Conservation (phyloP, 768 basidiomycete species). For the Hortiboletus flavorubellus region DNA sequence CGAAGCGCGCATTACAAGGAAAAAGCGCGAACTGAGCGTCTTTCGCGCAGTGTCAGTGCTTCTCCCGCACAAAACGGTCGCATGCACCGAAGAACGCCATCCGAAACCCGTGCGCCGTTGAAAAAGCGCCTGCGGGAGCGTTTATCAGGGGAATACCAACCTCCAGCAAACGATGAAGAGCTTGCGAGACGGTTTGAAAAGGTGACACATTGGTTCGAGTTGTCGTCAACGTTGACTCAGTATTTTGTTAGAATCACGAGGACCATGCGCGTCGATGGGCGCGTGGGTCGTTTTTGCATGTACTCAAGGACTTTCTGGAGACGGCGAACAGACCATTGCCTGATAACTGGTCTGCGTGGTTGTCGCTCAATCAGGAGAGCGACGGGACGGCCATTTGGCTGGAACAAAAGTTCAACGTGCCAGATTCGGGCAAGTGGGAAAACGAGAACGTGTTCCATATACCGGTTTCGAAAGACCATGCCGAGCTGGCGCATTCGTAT, state of each 20-base stretch:
- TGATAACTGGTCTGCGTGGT: constrained; percentile 60
- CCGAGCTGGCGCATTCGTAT: constrained; percentile 28
- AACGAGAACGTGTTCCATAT: constrained; percentile 61
- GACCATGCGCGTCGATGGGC: constrained; percentile 75
- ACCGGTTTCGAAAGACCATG: constrained; percentile 30
- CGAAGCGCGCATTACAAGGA: constrained; percentile 60
- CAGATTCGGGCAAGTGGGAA: constrained; percentile 59
- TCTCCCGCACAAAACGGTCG: constrained; percentile 23
- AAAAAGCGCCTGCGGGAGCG: constrained; percentile 35
- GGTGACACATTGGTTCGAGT: constrained; percentile 36
- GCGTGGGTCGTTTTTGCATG: constrained; percentile 59
- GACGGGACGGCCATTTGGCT: constrained; percentile 81
- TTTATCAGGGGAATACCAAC: constrained; percentile 42
- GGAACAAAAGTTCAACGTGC: constrained; percentile 71
- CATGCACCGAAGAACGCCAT: constrained; percentile 9
- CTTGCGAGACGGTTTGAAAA: constrained; percentile 64
- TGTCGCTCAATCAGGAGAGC: constrained; percentile 70
- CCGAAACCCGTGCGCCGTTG: constrained; percentile 20
- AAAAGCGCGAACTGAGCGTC: constrained; percentile 39
- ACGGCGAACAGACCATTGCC: constrained; percentile 31
- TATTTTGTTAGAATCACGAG: constrained; percentile 56
- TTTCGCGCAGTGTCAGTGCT: constrained; percentile 25
- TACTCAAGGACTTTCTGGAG: constrained; percentile 35
- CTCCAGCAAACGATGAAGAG: constrained; percentile 60
- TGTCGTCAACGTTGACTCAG: constrained; percentile 1